A percentile compares a stretch with the other conserved stretches of the same genome.
phyloP scores from a whole-genome alignment of 2,329 filamentous ascomycete species.

The Tolypocladium ophioglossoides region DNA sequence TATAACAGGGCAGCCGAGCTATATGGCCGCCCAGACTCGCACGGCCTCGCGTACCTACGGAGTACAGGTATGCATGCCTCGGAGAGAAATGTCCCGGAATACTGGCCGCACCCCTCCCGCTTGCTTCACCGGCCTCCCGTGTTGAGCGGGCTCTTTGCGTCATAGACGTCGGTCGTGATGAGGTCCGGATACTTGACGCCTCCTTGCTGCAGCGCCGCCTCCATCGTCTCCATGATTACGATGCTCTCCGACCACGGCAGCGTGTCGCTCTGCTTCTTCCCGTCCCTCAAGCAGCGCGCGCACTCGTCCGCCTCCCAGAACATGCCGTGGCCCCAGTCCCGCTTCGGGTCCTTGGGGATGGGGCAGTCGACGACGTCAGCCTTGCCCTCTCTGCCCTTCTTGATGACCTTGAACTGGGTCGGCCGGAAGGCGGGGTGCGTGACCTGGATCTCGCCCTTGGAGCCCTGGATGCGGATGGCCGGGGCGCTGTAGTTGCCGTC shows the following conservation, averaged over 20 bases:
- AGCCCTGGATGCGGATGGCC: constrained; percentile 69
- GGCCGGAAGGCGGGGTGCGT: constrained; percentile 62
- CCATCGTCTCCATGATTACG: constrained; percentile 70
- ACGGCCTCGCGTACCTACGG: not conserved
- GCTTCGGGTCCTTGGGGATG: constrained; percentile 38
- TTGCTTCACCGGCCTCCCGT: constrained; percentile 30
- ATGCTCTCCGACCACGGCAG: constrained; percentile 69
- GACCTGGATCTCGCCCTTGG: constrained; percentile 74
- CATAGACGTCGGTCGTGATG: constrained; percentile 47
- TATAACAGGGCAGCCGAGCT: not conserved
- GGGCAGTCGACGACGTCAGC: constrained; percentile 42
- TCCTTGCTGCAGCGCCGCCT: constrained; percentile 42
- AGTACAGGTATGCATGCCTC: no score
- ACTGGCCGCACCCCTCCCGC: not conserved
- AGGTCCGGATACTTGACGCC: constrained; percentile 42
- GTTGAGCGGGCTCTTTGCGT: constrained; percentile 51
- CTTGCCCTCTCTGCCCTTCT: constrained; percentile 33
- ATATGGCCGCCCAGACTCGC: no score
- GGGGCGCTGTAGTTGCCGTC: constrained; percentile 51
- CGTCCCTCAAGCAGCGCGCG: constrained; percentile 64
- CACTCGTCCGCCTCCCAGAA: constrained; percentile 82
- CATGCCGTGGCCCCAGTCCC: constrained; percentile 64
- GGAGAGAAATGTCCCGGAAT: no score
- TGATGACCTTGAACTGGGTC: constrained; percentile 52
- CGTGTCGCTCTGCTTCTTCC: constrained; percentile 61